Evolutionary conservation across 108 stramenopile species (phyloP).

Genomic region (Licmophora abbreviata): DNA sequence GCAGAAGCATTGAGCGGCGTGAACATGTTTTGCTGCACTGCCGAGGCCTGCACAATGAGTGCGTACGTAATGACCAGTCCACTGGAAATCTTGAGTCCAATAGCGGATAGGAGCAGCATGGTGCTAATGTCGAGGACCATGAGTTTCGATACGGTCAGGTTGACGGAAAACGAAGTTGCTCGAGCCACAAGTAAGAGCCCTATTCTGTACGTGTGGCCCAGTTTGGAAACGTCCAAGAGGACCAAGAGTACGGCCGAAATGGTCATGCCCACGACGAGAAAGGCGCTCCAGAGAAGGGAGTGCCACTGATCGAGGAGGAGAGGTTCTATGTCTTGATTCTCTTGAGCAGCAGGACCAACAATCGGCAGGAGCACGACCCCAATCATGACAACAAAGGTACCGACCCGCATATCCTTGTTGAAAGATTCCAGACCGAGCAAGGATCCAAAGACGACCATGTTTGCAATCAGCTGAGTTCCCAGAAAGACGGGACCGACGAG

Average conservation of each 20-base stretch:
- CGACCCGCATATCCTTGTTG: constrained; percentile 17
- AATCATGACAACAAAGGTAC: constrained; percentile 28
- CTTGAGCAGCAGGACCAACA: constrained; percentile 23
- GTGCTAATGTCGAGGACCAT: constrained; percentile 10
- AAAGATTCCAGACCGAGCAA: constrained; percentile 20
- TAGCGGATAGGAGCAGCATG: not conserved
- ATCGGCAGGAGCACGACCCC: constrained; percentile 25
- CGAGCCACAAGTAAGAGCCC: constrained; percentile 18
- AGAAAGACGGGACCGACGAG: constrained; percentile 22
- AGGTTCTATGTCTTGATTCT: constrained; percentile 14
- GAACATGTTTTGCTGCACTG: constrained; percentile 23
- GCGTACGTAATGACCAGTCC: constrained; percentile 19
- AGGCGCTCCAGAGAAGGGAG: constrained; percentile 15
- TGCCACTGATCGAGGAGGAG: constrained; percentile 17
- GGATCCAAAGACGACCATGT: constrained; percentile 23
- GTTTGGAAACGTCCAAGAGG: constrained; percentile 1
- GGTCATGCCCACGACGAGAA: constrained; percentile 11
- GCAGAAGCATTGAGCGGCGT: constrained; percentile 25
- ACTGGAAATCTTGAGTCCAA: constrained; percentile 17
- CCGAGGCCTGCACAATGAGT: constrained; percentile 27
- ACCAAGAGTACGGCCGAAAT: constrained; percentile 9
- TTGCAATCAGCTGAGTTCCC: constrained; percentile 16
- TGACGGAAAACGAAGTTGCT: constrained; percentile 16
- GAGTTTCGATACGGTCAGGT: constrained; percentile 17
- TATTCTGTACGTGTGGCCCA: not conserved